Evolutionary conservation across 768 basidiomycete genomes (phyloP), one percentile per base, ranked within the genome.

Genomic region (Lactifluus rugatus): DNA sequence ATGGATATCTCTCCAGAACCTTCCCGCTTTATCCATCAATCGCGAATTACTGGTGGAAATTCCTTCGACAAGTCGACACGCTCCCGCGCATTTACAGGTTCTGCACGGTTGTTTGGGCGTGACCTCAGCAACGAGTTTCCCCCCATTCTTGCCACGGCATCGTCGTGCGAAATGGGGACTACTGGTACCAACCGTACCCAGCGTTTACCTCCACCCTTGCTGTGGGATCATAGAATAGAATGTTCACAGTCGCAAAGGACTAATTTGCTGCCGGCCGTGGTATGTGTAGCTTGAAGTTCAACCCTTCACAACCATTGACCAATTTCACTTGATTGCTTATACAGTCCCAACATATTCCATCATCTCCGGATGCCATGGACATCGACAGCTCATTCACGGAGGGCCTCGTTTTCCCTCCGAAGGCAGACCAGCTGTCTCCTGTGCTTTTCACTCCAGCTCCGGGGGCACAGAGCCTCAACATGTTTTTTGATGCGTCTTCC

Each of bases 1-100:
- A 91, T 91, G 89, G 89, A 91, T 66, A 85, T 92, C 48, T 91
- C 89, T 3, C 89, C 89, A 9, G 80, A 78, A 23, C 84, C 71
- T 7, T 64, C 69, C 71, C 69, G 59, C 59, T 56, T 62, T 50
- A 49, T 60, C 48, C 61, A 62, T 66, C 63, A 67, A 51, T 54
- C 67, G n/a, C 44, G 21, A n/a, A 64, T 67, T 69, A 60, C 56
- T 67, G 54, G 71, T 69, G 62, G 61, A 68, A 49, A 54, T 51
- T 65, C 64, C 58, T 60, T 52, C 28, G 72, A 68, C 62, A 66
- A 69, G 16, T 65, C 69, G 21, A 70, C 69, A 37, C 81, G 86
- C 25, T 82, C 85, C 3, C 80, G 84, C 52, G 83, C 85, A 25
- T 81, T 80, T 56, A 87, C 85, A 0, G 83, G 78, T 58, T 78